phyloP scores from a whole-genome alignment of 73 alveolate species.

The Paramecium tetraurelia region DNA sequence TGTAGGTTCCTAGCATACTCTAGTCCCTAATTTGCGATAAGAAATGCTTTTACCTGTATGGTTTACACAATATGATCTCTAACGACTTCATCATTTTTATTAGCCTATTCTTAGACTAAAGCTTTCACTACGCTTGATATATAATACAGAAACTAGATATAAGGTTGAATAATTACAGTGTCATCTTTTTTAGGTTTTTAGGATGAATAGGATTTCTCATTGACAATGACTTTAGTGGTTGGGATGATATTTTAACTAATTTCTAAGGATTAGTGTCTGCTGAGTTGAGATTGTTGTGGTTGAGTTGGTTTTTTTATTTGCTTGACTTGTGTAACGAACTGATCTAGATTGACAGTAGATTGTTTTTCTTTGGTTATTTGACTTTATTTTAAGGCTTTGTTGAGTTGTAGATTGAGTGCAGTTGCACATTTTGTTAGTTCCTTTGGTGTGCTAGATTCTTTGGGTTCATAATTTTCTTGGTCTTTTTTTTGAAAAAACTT shows the following conservation, averaged over 20 bases:
- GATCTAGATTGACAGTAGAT: neutral
- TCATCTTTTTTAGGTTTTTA: constrained; percentile 15
- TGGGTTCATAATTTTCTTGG: neutral
- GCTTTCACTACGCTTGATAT: neutral
- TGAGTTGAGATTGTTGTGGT: neutral
- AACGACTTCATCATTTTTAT: neutral
- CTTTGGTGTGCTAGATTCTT: neutral
- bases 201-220: neutral
- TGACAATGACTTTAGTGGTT: neutral
- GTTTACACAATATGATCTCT: constrained; percentile 55
- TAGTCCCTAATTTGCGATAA: neutral
- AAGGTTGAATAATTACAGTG: neutral
- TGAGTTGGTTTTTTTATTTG: neutral
- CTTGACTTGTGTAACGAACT: constrained; percentile 8
- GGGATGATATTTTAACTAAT: neutral
- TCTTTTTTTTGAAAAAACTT: constrained; percentile 31
- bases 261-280: constrained; percentile 39
- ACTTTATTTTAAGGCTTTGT: neutral
- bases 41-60: neutral
- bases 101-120: neutral
- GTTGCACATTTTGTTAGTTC: constrained; percentile 6
- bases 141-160: neutral
- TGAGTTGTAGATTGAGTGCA: neutral
- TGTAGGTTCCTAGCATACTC: constrained; percentile 36
- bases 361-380: neutral